Base-by-base conservation (phyloP, 306 rosid species). In the Canavalia ensiformis region DNA sequence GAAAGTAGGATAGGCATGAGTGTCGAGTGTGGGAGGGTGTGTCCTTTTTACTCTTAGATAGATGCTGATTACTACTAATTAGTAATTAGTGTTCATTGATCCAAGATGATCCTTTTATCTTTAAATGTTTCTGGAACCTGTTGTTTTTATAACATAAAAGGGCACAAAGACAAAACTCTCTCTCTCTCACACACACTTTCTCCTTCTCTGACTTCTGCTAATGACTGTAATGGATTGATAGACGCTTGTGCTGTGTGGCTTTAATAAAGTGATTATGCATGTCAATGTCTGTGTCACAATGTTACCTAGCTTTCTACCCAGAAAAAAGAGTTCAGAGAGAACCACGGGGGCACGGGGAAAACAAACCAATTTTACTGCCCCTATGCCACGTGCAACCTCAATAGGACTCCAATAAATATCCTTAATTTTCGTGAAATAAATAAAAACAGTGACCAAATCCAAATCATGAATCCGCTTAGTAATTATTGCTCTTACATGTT, bases 221-320 rank as follows among this genome's bases (percentile, higher is more conserved):
- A 4, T 37, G 41, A 37, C 3, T 37, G 41, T 1, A 37, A 37
- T 2, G 47, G 47, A 6, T 44, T 44, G 47, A 44, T 2, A 44
- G 47, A 44, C 8, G 47, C 47, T 44, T 79, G 72, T 70, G 79
- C 7, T 44, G 42, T 13, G 46, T 74, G 78, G 44, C 86, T 88
- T 86, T 90, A 76, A 80, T 81, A 87, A 90, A 87, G 93, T 76
- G 34, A 76, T 74, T 42, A 55, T 68, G 74, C 90, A 72, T 83
- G 68, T 87, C 90, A 74, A 51, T 83, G 82, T 73, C 89, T 79
- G 81, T 86, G 57, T 49, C 81, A 86, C 84, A 51, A 65, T 74
- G 90, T 64, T 68, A 72, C 63, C 76, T 72, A 55, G 85, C 88
- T 82, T 82, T 84, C 74, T 41, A 59, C 65, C 69, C 57, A 37